phyloP scores from a whole-genome alignment of 2,329 filamentous ascomycete species.

The Sordariomycetes sp. region DNA sequence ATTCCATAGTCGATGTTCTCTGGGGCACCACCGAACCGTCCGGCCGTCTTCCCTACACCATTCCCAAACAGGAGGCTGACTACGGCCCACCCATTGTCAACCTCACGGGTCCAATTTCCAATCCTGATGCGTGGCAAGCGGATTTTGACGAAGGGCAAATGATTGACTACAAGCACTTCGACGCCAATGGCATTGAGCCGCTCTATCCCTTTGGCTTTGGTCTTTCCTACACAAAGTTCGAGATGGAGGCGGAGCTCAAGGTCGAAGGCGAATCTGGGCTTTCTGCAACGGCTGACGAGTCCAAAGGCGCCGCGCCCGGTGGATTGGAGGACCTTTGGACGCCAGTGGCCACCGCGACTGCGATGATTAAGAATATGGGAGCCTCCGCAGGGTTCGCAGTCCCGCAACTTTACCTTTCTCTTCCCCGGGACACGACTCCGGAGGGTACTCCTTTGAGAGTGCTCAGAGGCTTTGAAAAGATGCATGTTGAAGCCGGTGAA shows the following conservation, averaged over 20 bases:
- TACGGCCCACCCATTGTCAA: slow-evolving; percentile 22
- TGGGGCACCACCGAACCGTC: slow-evolving; percentile 50
- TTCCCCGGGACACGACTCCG: too few relatives aligned
- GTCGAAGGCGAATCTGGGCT: slow-evolving; percentile 14
- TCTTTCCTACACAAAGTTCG: slow-evolving; percentile 57
- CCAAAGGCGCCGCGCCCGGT: too few relatives aligned
- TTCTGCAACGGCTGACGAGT: slow-evolving; percentile 36
- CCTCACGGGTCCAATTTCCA: slow-evolving; percentile 24
- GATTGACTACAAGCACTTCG: slow-evolving; percentile 60
- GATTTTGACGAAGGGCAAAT: slow-evolving; percentile 54
- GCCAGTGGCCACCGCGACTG: slow-evolving; percentile 23
- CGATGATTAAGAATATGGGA: slow-evolving; percentile 42
- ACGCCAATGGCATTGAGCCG: slow-evolving; percentile 47
- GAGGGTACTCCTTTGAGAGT: too few relatives aligned
- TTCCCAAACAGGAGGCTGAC: slow-evolving; percentile 40
- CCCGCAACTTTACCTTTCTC: slow-evolving; percentile 19
- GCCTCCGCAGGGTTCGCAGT: slow-evolving; percentile 19
- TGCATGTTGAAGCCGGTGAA: too few relatives aligned
- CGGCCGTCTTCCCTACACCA: slow-evolving; percentile 52
- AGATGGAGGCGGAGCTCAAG: slow-evolving; percentile 23
- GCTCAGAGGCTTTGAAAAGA: too few relatives aligned
- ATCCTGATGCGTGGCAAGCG: slow-evolving; percentile 28
- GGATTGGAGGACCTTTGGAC: slow-evolving; percentile 49
- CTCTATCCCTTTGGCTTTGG: slow-evolving; percentile 61
- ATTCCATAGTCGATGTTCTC: slow-evolving; percentile 50